Evolutionary conservation across 2,329 filamentous ascomycete genomes (phyloP), one percentile per base, ranked within the genome.

Genomic region (Stachybotrys elegans): DNA sequence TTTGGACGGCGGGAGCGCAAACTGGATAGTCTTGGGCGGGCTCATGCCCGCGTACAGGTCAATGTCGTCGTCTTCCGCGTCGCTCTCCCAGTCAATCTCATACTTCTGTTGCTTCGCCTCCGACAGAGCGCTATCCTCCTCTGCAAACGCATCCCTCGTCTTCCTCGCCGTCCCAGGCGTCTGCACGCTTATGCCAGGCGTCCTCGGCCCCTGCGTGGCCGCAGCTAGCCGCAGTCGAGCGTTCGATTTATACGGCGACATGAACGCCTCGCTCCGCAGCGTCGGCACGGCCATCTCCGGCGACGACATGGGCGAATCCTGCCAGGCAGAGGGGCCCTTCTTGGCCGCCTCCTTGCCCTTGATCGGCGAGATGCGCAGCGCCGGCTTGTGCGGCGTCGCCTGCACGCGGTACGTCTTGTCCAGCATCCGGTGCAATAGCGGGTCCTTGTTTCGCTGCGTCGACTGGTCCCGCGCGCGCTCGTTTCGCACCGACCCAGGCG

Each of bases 351-450:
- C 58, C 20, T 60, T 59, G 29, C 55, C 58, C 47, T 72, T 73
- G 43, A 73, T 58, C 2, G 74, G 73, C 7, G 72, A 75, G 35
- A 72, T 62, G 27, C 68, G 69, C 23, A 63, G 56, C 4, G 65
- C 53, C 4, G 61, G 59, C 57, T 82, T 84, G 53, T 93, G 83
- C 0, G 93, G 93, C 9, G 93, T 98, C 6, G 92, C 89, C 65
- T 94, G 88, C 20, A 98, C 76, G 23, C 92, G 88, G 70, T 95
- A 98, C 46, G 87, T 96, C 67, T 94, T 96, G 71, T 97, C 91
- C 5, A 95, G 79, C n/a, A 97, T 76, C 46, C 86, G 87, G 63
- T 97, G 92, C 32, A 98, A 76, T 8, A 97, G 73, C 3, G 88
- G 87, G 59, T 96, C 89, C 48, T 81, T 79, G 56, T 71, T 56